Evolutionary conservation across 2,329 filamentous ascomycete genomes (phyloP).

Genomic region (Aspergillus novofumigatus): DNA sequence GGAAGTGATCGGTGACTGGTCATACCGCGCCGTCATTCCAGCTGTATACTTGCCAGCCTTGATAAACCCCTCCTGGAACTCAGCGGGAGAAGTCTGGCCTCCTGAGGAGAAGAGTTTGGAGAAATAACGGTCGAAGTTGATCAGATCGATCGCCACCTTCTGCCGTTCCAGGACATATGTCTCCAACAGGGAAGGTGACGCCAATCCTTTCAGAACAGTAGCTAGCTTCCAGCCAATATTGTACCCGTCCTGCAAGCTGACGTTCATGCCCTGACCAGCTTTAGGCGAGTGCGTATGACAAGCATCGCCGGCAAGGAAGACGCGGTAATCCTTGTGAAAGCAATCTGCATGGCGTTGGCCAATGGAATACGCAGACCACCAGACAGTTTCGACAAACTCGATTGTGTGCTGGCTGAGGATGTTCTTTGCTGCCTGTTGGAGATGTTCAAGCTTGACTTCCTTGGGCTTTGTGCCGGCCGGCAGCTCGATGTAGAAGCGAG

Average conservation of each 20-base stretch:
- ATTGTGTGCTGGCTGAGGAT: slow-evolving; percentile 55
- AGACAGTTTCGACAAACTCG: slow-evolving; percentile 53
- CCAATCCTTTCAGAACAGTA: slow-evolving; percentile 44
- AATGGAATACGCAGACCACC: slow-evolving; percentile 70
- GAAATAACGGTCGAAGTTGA: slow-evolving; percentile 57
- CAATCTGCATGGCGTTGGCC: slow-evolving; percentile 66
- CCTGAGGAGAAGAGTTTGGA: slow-evolving; percentile 51
- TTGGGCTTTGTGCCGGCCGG: slow-evolving; percentile 47
- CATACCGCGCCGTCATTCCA: slow-evolving; percentile 55
- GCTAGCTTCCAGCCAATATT: slow-evolving; percentile 60
- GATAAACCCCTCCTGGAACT: slow-evolving; percentile 56
- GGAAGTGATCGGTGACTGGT: slow-evolving; percentile 46
- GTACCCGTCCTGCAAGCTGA: slow-evolving; percentile 55
- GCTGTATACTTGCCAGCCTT: slow-evolving; percentile 58
- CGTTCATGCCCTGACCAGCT: slow-evolving; percentile 59
- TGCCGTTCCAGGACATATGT: slow-evolving; percentile 54
- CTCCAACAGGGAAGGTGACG: slow-evolving; percentile 42
- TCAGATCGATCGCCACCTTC: slow-evolving; percentile 53
- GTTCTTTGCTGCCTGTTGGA: slow-evolving; percentile 50
- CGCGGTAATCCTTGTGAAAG: slow-evolving; percentile 61
- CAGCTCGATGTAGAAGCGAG: slow-evolving; percentile 61
- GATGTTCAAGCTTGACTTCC: slow-evolving; percentile 49
- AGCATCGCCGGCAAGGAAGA: slow-evolving; percentile 68
- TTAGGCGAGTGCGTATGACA: slow-evolving; percentile 68
- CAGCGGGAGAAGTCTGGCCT: slow-evolving; percentile 39